Evolutionary conservation across 208 protist genomes (phyloP).

Genomic region (Crithidia mellificae): DNA sequence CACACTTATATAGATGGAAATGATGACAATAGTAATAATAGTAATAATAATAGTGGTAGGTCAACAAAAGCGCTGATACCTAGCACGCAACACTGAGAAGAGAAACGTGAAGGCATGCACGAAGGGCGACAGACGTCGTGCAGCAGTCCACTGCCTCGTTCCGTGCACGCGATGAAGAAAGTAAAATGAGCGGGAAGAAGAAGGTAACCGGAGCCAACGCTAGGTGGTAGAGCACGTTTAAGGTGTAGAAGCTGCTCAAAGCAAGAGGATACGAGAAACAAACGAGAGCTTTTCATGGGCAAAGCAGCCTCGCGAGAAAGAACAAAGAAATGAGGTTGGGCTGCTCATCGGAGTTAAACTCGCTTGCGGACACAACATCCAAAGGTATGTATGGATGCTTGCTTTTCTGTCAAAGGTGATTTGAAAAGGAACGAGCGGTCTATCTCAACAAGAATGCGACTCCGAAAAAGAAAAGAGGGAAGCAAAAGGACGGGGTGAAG

Average conservation of each 20-base stretch:
- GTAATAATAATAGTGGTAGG: slow-evolving; percentile 2
- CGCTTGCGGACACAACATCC: neutral
- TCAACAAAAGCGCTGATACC: slow-evolving; percentile 20
- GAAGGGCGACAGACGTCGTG: neutral
- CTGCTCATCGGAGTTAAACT: too few relatives aligned
- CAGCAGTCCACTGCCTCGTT: too few relatives aligned
- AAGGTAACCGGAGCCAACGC: too few relatives aligned
- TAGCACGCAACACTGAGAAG: neutral
- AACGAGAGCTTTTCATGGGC: slow-evolving; percentile 1
- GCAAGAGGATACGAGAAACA: neutral
- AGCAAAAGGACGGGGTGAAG: neutral
- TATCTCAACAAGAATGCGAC: neutral
- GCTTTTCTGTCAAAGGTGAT: neutral
- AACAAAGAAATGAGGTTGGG: too few relatives aligned
- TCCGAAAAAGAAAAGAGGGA: neutral
- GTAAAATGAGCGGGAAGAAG: too few relatives aligned
- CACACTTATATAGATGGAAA: too few relatives aligned
- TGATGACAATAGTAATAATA: slow-evolving; percentile 24
- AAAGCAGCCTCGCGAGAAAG: neutral
- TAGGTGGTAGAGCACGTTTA: neutral
- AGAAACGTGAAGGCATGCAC: neutral
- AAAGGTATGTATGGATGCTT: neutral
- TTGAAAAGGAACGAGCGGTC: neutral
- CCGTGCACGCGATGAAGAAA: too few relatives aligned
- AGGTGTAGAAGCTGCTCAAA: neutral